Base-by-base conservation (phyloP, 2,329 filamentous ascomycete species). In the Zarea fungicola region DNA sequence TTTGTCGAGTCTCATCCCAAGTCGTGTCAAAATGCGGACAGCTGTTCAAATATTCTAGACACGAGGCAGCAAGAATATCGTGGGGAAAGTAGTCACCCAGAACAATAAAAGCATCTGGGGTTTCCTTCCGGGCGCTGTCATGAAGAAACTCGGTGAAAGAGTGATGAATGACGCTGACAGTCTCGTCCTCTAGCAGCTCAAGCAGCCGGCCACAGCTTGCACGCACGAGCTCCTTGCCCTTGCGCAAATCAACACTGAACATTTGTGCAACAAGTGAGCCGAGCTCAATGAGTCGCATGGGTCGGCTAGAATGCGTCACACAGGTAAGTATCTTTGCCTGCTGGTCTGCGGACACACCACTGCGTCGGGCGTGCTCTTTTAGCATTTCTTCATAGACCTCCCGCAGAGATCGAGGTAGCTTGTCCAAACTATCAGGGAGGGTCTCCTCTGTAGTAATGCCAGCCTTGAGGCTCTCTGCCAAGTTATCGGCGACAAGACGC, bases 131-230 rank as follows among this genome's bases (percentile, higher is more conserved):
- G 9, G 14, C 55, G 42, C 54, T 49, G 7, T 64, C 66, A 2
- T 63, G 60, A 10, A 75, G 53, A 50, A 70, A 76, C 46, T 76
- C 72, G 3, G 72, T 74, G 34, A 76, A 68, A 1, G 71, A 75
- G 45, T 75, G 72, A 52, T 76, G 72, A 6, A 75, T 67, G 6
- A 75, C 64, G 16, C 64, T 63, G 9, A 75, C 51, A 0, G 66
- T 70, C 45, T 72, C 72, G 42, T 75, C 70, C 16, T 71, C 67
- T 3, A 70, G 57, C 18, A 74, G 58, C 50, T 75, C 71, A 1
- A 75, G 52, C 26, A 75, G 53, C 8, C 69, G 63, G 1, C 69
- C 70, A 51, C 67, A 73, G 6, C 63, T 60, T 10, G 55, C 58
- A 22, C 63, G 56, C 10, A 71, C 60, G 5, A 70, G 53, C 1